Base-by-base conservation (phyloP, 306 rosid genomes). In the Mimosa pudica region DNA sequence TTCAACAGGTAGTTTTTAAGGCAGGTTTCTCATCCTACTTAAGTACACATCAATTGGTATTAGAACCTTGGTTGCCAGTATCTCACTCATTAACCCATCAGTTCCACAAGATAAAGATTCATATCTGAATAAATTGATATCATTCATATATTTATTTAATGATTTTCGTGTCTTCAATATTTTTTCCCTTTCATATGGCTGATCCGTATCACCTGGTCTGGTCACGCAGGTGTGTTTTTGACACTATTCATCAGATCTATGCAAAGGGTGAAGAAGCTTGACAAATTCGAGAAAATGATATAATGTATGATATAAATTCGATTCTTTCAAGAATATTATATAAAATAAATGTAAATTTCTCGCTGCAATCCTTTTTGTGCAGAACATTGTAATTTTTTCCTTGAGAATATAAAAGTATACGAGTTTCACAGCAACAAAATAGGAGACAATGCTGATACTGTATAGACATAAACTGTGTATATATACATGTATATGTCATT, bases 201-300 rank as follows among this genome's bases (percentile, higher is more conserved):
- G 78, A 36, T 11, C 38, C 52, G 20, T 38, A 30, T 70, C 14
- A n/a, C 14, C 14, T 47, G 38, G 44, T 61, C 14, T 47, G 38
- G 44, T 61, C 44, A 61, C 83, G 86, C 89, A 88, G 92, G 94
- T 75, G 74, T 88, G 35, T 87, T 88, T 64, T n/a, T 87, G 86
- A 79, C 86, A 36, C 74, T 90, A 74, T 45, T 86, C 64, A 75
- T 86, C 60, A 82, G 89, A 77, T 85, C 86, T 7, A 85, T 90
- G 89, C 89, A 80, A 71, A 77, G 88, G 77, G 88, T 85, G 68
- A 82, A 84, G 80, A 75, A 1, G 77, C 94, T 90, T 17, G 92
- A 88, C 17, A 90, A 86, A 70, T 64, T 88, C 49, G 92, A 88
- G 89, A 85, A 86, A 64, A 88, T 90, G 92, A 82, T 88, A 13